Evolutionary conservation across 208 protist genomes (phyloP).

Genomic region (Trypanosoma congolense): DNA sequence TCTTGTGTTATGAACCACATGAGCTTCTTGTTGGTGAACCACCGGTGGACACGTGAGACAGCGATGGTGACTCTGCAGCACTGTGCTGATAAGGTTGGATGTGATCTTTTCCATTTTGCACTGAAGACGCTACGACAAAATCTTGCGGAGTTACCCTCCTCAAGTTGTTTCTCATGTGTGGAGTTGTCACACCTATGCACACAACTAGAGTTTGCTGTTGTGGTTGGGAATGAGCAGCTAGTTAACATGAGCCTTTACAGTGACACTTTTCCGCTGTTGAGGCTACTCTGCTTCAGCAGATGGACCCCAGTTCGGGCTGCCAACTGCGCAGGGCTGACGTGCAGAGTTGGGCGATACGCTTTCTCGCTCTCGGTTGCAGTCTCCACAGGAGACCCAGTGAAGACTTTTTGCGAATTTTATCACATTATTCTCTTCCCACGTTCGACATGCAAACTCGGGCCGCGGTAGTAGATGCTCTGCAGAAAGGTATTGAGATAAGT

Average conservation of each 20-base stretch:
- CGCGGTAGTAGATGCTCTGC: constrained; percentile 50
- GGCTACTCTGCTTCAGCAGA: constrained; percentile 6
- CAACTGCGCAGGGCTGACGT: constrained; percentile 36
- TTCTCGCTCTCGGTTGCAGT: constrained; percentile 22
- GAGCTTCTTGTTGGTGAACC: constrained; percentile 8
- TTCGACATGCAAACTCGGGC: constrained; percentile 49
- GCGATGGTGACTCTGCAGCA: constrained; percentile 3
- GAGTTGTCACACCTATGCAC: constrained; percentile 6
- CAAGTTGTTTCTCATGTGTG: constrained; percentile 6
- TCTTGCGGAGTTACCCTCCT: neutral
- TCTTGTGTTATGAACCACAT: constrained; percentile 16
- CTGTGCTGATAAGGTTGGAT: constrained; percentile 3
- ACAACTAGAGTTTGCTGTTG: constrained; percentile 15
- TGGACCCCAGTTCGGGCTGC: constrained; percentile 3
- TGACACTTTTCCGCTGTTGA: constrained; percentile 6
- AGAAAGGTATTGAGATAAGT: constrained; percentile 4
- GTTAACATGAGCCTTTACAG: neutral
- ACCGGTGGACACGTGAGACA: constrained; percentile 12
- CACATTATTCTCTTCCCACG: constrained; percentile 41
- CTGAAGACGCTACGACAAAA: constrained; percentile 4
- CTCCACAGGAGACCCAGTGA: constrained; percentile 12
- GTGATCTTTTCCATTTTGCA: constrained; percentile 5
- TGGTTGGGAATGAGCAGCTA: neutral
- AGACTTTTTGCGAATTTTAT: constrained; percentile 27
- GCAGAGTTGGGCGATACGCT: constrained; percentile 38